A percentile compares a stretch with the other conserved stretches of the same genome.
phyloP scores from a whole-genome alignment of 192 early-diverging fungal genomes.

The Phycomyces blakesleeanus region DNA sequence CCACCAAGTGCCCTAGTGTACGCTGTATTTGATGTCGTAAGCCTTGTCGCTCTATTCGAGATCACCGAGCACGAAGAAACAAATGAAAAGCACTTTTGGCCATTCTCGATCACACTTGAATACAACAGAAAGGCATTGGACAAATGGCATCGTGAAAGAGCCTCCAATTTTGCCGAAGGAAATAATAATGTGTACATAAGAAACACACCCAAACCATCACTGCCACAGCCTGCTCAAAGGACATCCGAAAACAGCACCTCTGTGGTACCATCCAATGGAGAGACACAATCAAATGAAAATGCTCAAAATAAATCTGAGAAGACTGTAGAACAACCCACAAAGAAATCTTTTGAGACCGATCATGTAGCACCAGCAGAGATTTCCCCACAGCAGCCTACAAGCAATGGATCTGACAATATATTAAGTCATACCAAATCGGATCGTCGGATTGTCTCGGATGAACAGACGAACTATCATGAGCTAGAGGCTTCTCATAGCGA shows the following conservation, averaged over 20 bases:
- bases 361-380: no score
- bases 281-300: no score
- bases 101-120: not conserved
- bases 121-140: not conserved
- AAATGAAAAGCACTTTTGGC: slow-evolving; percentile 8
- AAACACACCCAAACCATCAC: not conserved
- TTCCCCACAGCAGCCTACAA: no score
- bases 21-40: slow-evolving; percentile 33
- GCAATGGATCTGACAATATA: no score
- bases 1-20: slow-evolving; percentile 26
- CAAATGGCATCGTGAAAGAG: not conserved
- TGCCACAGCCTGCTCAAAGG: not conserved
- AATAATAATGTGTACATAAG: not conserved
- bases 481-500: no score
- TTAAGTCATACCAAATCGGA: not conserved
- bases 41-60: slow-evolving; percentile 23
- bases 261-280: not conserved
- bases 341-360: no score
- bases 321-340: no score
- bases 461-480: no score
- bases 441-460: not conserved
- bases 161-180: not conserved
- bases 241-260: not conserved
- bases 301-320: no score
- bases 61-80: not conserved